Evolutionary conservation across 2,329 filamentous ascomycete species (phyloP), one percentile per base, ranked within the genome.

Genomic region (Stromatinia cepivora): DNA sequence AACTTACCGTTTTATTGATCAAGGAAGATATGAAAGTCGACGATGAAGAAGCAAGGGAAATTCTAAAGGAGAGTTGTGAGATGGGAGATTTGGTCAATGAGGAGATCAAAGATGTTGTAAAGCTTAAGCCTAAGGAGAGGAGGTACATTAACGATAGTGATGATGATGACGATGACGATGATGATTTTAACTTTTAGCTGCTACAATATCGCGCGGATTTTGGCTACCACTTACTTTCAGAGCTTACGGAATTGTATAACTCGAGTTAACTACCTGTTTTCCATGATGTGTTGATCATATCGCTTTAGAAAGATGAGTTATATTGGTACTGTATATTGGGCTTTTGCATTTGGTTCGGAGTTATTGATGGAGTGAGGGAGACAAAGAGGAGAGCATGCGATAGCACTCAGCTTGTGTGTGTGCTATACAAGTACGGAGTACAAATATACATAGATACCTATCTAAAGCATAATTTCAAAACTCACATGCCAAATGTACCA

Each of bases 21-120:
- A 86, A 83, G 79, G 85, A 89, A 69, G 87, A 90, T 70, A 84
- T 87, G 84, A 73, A 77, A 0, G 81, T 87, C 2, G 77, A 77
- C 11, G 76, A 78, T 28, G 82, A 83, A 31, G 20, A 81, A 83
- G 73, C 75, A 11, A 73, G 77, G 48, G 57, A 70, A 22, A 71
- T 78, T 5, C 65, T 79, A 7, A 73, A 69, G 28, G 72, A 76
- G 22, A 77, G 76, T 71, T 69, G 62, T 2, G 69, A 63, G 11
- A 65, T 76, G 15, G 76, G 76, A 36, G 75, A 76, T 52, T 56
- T 77, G 46, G 68, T 77, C 4, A 70, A 77, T 62, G 77, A 79
- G 52, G 78, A 79, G 70, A 66, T 72, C 86, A 91, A 72, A 93
- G 92, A 78, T 86, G 85, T 73, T 82, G 84, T 66, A 8, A 64